phyloP scores from a whole-genome alignment of 2,329 filamentous ascomycete species.

The Fonsecaea pugnacius region DNA sequence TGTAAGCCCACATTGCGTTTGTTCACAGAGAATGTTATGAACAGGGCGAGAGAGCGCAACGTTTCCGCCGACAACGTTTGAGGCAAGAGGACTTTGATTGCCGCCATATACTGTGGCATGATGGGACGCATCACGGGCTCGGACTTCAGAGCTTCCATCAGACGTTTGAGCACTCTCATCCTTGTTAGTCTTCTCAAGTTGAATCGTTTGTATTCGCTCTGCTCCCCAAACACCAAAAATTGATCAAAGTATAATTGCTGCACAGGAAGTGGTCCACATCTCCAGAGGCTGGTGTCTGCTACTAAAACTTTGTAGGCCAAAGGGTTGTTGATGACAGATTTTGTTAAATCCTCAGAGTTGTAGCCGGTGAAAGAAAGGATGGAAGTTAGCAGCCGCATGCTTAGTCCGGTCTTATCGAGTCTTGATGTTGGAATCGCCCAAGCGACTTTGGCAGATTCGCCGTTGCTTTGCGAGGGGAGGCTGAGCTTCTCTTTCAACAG shows the following conservation, averaged over 20 bases:
- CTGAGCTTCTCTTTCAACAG: constrained; percentile 79
- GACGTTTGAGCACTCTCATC: constrained; percentile 89
- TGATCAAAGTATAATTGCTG: constrained; percentile 92
- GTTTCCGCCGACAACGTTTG: constrained; percentile 83
- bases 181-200: constrained; percentile 83
- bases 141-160: constrained; percentile 87
- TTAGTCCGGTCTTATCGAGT: constrained; percentile 57
- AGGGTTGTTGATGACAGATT: constrained; percentile 94
- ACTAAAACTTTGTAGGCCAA: constrained; percentile 89
- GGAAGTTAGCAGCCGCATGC: constrained; percentile 69
- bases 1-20: constrained; percentile 56
- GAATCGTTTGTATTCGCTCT: constrained; percentile 89
- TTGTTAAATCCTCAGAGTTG: constrained; percentile 74
- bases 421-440: constrained; percentile 40
- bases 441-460: constrained; percentile 25
- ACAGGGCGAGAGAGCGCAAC: constrained; percentile 83
- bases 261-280: constrained; percentile 73
- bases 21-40: constrained; percentile 90
- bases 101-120: constrained; percentile 74
- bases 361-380: constrained; percentile 89
- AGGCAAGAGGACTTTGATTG: constrained; percentile 78
- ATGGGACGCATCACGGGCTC: constrained; percentile 75
- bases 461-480: constrained; percentile 20
- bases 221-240: constrained; percentile 83
- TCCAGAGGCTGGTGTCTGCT: constrained; percentile 92